phyloP scores from a whole-genome alignment of 139 green algal species.

The Chlorella ohadii region DNA sequence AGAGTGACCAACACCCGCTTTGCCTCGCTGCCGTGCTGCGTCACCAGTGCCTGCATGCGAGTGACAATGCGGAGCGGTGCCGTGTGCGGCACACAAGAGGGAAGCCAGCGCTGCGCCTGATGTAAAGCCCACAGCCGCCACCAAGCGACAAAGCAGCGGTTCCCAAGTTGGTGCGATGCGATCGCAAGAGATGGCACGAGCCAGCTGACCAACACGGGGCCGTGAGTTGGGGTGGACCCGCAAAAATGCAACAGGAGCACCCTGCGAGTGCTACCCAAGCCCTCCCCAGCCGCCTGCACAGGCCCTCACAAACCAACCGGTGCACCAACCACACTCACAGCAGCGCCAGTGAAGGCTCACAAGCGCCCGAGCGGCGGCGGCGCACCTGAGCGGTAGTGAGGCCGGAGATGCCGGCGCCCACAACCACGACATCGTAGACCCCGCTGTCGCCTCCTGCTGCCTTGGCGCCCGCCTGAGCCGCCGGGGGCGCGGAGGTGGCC shows the following conservation, averaged over 20 bases:
- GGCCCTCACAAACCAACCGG: background rate
- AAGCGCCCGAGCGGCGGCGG: background rate
- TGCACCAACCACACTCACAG: background rate
- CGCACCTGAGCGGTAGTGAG: slow-evolving; percentile 68
- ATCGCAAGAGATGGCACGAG: too few species aligned
- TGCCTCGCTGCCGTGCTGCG: slow-evolving; percentile 63
- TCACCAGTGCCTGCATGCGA: slow-evolving; percentile 71
- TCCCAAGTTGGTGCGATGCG: too few species aligned
- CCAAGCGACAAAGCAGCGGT: too few species aligned
- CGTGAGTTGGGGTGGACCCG: too few species aligned
- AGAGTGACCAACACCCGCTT: slow-evolving; percentile 89
- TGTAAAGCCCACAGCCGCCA: too few species aligned
- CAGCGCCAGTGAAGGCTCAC: background rate
- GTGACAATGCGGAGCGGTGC: too few species aligned
- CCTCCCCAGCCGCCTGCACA: too few species aligned
- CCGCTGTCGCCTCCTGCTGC: background rate
- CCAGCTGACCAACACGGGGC: too few species aligned
- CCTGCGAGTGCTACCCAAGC: background rate
- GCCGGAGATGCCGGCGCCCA: slow-evolving; percentile 57
- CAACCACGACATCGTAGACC: slow-evolving; percentile 47
- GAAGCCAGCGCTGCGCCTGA: too few species aligned
- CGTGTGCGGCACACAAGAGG: too few species aligned
- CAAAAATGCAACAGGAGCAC: background rate
- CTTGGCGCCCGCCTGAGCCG: background rate
- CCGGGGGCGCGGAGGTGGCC: background rate